Percentiles rank a stretch among this genome's conserved stretches.
phyloP scores from a whole-genome alignment of 495 filamentous ascomycete species.

The Zalerion maritima region DNA sequence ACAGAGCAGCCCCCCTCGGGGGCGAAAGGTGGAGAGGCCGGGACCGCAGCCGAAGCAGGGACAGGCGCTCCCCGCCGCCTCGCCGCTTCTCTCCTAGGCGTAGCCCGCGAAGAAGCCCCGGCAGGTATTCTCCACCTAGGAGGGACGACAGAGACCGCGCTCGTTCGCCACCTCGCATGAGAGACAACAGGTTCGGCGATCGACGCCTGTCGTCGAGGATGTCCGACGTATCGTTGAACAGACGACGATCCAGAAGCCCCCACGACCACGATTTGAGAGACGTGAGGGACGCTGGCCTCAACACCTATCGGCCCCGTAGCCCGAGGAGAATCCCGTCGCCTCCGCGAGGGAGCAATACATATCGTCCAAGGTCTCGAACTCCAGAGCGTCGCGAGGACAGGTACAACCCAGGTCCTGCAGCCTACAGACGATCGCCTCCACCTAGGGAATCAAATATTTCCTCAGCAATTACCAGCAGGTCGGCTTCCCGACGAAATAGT shows the following conservation, averaged over 20 bases:
- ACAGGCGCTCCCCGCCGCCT: slow-evolving; percentile 24
- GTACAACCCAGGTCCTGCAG: slow-evolving; percentile 16
- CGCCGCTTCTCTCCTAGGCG: too few relatives aligned
- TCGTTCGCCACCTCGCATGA: background rate
- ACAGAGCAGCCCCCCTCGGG: slow-evolving; percentile 18
- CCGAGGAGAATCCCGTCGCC: slow-evolving; percentile 23
- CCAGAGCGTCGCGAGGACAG: slow-evolving; percentile 31
- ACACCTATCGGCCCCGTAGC: too few relatives aligned
- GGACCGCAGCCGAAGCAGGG: slow-evolving; percentile 27
- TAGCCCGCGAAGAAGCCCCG: too few relatives aligned
- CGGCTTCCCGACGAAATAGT: slow-evolving; percentile 27
- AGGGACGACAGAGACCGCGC: slow-evolving; percentile 5
- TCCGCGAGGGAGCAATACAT: slow-evolving; percentile 17
- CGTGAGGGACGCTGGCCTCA: slow-evolving; percentile 19
- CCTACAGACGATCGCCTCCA: slow-evolving; percentile 26
- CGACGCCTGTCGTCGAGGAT: background rate
- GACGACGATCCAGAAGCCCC: slow-evolving; percentile 33
- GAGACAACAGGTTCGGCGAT: background rate
- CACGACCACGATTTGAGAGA: slow-evolving; percentile 30
- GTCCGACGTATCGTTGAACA: slow-evolving; percentile 7
- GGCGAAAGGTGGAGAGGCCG: slow-evolving; percentile 12
- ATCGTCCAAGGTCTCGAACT: slow-evolving; percentile 28
- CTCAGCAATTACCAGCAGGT: slow-evolving; percentile 27
- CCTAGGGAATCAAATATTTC: slow-evolving; percentile 27
- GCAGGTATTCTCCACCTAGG: too few relatives aligned